Conservation (phyloP, 2,329 filamentous ascomycete genomes). For the Rhexocercosporidium sp. region DNA sequence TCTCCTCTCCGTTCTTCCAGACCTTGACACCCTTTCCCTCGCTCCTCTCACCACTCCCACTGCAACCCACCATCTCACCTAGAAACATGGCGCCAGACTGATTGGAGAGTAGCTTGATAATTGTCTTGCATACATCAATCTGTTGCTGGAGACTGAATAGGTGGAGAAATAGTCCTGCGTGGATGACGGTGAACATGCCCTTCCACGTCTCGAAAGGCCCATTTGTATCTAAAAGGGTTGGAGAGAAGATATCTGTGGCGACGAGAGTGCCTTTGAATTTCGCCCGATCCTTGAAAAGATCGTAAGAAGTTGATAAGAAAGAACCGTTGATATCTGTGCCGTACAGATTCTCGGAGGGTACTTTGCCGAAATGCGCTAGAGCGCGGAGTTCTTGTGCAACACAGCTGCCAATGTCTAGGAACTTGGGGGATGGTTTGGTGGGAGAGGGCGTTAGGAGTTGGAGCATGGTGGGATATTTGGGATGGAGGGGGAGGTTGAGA, state of each 20-base stretch:
- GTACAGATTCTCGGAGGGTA: constrained; percentile 39
- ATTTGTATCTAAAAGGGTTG: constrained; percentile 38
- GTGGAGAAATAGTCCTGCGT: constrained; percentile 29
- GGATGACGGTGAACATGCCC: constrained; percentile 24
- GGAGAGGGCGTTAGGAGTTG: constrained; percentile 16
- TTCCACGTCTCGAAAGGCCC: constrained; percentile 42
- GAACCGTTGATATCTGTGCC: constrained; percentile 42
- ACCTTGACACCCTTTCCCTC: constrained; percentile 3
- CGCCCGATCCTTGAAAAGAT: constrained; percentile 45
- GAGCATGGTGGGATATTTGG: constrained; percentile 23
- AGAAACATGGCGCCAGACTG: constrained; percentile 20
- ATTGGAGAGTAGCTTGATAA: constrained; percentile 26
- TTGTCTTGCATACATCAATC: constrained; percentile 8
- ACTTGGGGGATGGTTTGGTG: constrained; percentile 3
- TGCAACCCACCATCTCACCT: constrained; percentile 22
- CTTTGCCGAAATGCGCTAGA: constrained; percentile 42
- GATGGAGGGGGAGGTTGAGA: constrained; percentile 21
- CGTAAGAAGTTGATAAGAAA: constrained; percentile 45
- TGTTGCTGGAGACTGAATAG: constrained; percentile 24
- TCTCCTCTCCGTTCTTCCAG: constrained; percentile 13
- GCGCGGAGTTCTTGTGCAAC: constrained; percentile 48
- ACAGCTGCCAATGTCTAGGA: constrained; percentile 48
- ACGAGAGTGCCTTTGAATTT: constrained; percentile 41
- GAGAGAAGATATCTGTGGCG: constrained; percentile 42
- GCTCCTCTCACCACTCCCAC: constrained; percentile 11